Evolutionary conservation across 2,329 filamentous ascomycete species (phyloP), one percentile per base, ranked within the genome.

Genomic region (Talaromyces sp.): DNA sequence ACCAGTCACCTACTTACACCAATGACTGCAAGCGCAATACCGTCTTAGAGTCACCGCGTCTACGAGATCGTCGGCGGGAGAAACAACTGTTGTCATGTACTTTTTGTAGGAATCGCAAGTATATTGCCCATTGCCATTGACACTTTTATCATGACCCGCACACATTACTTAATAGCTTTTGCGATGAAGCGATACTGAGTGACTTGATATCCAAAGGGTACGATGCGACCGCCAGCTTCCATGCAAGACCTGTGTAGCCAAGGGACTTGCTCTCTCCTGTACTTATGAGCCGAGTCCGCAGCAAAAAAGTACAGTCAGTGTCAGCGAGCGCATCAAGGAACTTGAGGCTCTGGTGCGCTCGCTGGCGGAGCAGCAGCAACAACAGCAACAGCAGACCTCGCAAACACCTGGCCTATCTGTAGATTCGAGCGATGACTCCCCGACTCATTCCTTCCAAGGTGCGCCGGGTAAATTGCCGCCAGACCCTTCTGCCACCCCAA

Each of bases 221-320:
- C 85, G 85, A 76, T 87, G 84, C 74, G 85, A 87, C 71, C 82
- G 84, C 67, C 79, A 79, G 50, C 80, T 82, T 50, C 84, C 84
- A 59, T 87, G 84, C 75, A 83, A 84, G 69, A 84, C 83, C 66
- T 87, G 84, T 72, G 80, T 80, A 22, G 82, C 82, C 70, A 81
- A 84, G 27, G 39, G 22, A 3, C 35, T 57, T 64, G 83, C 83
- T 66, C 82, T 86, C 22, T 80, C 81, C 66, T 87, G 84, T 75
- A 81, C 78, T 67, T 86, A 86, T 77, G 80, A 81, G 50, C 84
- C 82, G 74, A 81, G 80, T 63, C 74, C 78, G 22, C 77, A 78
- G 78, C 43, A 45, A 52, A 62, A 81, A 80, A 41, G 77, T 78
- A 16, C 76, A 78, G 16, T 79, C 78, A 64, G 82, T 81, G 39